Percentiles rank a stretch among this genome's conserved stretches.
These are phyloP conservation scores for Paraurostyla sp. DNA, from an alignment of 73 alveolate genomes.

Conservation along the genomic window DNA sequence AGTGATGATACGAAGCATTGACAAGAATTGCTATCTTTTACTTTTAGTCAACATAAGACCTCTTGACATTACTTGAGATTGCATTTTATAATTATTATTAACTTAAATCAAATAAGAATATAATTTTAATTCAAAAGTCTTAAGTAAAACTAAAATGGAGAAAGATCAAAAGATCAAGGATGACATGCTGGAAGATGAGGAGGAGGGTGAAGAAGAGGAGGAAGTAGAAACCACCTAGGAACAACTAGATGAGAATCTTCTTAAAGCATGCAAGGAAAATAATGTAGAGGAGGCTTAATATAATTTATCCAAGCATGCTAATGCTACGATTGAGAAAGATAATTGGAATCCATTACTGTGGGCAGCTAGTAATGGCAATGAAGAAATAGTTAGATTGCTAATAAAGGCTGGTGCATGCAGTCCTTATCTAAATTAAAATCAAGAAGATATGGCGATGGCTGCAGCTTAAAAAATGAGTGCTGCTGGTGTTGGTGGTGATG, in stretches of 20 bases:
- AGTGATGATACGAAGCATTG: background rate
- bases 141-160: slow-evolving; percentile 8
- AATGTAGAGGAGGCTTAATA: slow-evolving; percentile 58
- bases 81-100: background rate
- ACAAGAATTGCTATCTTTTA: background rate
- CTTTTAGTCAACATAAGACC: background rate
- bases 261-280: slow-evolving; percentile 74
- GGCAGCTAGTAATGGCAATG: slow-evolving; percentile 83
- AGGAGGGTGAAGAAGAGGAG: slow-evolving; percentile 53
- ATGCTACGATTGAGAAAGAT: slow-evolving; percentile 65
- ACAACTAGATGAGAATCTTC: slow-evolving; percentile 59
- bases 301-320: slow-evolving; percentile 49
- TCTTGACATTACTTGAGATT: background rate
- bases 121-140: background rate
- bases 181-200: slow-evolving; percentile 41
- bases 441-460: slow-evolving; percentile 53
- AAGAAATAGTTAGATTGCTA: slow-evolving; percentile 66
- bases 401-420: slow-evolving; percentile 71
- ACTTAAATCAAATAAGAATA: background rate
- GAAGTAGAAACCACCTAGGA: slow-evolving; percentile 55
- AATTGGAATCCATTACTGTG: slow-evolving; percentile 82
- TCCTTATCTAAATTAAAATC: slow-evolving; percentile 67
- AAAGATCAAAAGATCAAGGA: slow-evolving; percentile 44
- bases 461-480: slow-evolving; percentile 9
- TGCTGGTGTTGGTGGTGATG: slow-evolving; percentile 48